Percentiles rank a stretch among this genome's conserved stretches.
phyloP scores from a whole-genome alignment of 768 basidiomycete genomes.

The Naematelia aurantialba region DNA sequence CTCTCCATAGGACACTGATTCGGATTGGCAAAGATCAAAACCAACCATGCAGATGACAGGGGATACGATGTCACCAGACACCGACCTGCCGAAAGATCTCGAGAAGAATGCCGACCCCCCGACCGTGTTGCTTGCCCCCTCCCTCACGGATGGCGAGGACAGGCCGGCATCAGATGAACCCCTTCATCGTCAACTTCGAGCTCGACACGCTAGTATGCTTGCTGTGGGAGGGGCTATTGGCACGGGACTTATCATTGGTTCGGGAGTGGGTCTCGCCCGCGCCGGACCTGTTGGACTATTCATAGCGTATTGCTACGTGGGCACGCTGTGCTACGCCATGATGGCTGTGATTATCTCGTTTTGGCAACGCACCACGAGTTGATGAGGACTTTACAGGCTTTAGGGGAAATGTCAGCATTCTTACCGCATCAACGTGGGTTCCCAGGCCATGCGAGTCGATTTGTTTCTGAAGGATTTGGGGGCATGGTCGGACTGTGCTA shows the following conservation, averaged over 20 bases:
- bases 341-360: slow-evolving; percentile 8
- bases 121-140: too few species aligned
- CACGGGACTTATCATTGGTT: slow-evolving; percentile 32
- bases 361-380: neutral
- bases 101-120: too few species aligned
- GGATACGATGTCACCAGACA: too few species aligned
- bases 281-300: slow-evolving; percentile 25
- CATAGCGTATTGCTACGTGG: slow-evolving; percentile 14
- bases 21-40: too few species aligned
- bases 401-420: slow-evolving; percentile 11
- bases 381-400: slow-evolving; percentile 1
- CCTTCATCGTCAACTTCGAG: slow-evolving; percentile 4
- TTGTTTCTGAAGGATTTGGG: slow-evolving; percentile 12
- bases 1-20: too few species aligned
- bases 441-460: slow-evolving; percentile 10
- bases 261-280: slow-evolving; percentile 18
- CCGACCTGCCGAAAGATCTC: too few species aligned
- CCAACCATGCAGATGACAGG: too few species aligned
- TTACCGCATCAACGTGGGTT: slow-evolving; percentile 12
- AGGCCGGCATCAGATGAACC: too few species aligned
- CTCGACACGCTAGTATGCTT: slow-evolving; percentile 9
- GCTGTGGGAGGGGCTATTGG: slow-evolving; percentile 24
- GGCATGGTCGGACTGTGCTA: slow-evolving; percentile 11
- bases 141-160: too few species aligned
- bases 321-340: slow-evolving; percentile 23